phyloP scores from a whole-genome alignment of 768 basidiomycete genomes.

The Gloeostereum incarnatum region DNA sequence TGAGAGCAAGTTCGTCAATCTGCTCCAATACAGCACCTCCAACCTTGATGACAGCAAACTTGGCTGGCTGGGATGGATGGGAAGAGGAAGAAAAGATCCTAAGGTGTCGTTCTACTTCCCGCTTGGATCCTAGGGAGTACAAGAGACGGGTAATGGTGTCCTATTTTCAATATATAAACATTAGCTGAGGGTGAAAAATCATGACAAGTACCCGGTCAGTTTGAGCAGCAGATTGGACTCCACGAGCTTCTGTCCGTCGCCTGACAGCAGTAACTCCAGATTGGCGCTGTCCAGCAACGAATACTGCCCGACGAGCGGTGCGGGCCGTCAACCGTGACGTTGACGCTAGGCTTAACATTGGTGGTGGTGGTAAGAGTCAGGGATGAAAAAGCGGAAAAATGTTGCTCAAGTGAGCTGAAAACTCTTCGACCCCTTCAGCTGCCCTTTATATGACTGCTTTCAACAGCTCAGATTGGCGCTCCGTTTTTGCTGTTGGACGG shows the following conservation, averaged over 20 bases:
- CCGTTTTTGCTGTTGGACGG: too few relatives aligned
- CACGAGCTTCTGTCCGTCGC: constrained; percentile 22
- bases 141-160: constrained; percentile 96
- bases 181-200: background rate
- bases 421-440: too few relatives aligned
- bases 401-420: too few relatives aligned
- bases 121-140: constrained; percentile 94
- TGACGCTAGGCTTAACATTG: too few relatives aligned
- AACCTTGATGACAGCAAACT: constrained; percentile 97
- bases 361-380: too few relatives aligned
- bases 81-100: constrained; percentile 96
- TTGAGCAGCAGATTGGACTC: constrained; percentile 60
- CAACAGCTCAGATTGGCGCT: too few relatives aligned
- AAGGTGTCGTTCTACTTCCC: constrained; percentile 96
- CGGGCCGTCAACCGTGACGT: too few relatives aligned
- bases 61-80: constrained; percentile 81
- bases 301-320: constrained; percentile 33
- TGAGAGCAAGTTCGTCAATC: constrained; percentile 88
- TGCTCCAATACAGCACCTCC: constrained; percentile 93
- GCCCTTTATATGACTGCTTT: too few relatives aligned
- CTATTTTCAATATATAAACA: constrained; percentile 27
- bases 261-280: constrained; percentile 30
- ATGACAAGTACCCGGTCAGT: constrained; percentile 55
- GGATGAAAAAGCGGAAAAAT: too few relatives aligned
- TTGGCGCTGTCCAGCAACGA: constrained; percentile 40